These are phyloP conservation scores for Colletotrichum sp. DNA, from an alignment of 2,329 filamentous ascomycete species.

Conservation along the genomic window DNA sequence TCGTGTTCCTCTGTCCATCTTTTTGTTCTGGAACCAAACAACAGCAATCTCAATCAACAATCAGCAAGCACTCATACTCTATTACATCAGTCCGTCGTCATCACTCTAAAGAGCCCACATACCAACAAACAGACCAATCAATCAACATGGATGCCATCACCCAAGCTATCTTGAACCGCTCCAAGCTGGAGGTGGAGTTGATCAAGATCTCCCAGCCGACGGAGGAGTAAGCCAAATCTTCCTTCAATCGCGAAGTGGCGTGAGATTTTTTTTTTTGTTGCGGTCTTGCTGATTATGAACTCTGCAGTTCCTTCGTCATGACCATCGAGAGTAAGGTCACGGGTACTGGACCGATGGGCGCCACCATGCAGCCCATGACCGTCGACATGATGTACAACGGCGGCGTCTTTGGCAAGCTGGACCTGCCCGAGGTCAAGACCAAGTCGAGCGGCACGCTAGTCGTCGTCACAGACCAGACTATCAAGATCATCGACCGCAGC, in stretches of 20 bases:
- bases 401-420: conserved; percentile 32
- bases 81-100: conserved; percentile 2
- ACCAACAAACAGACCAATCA: neutral
- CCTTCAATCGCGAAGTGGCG: neutral
- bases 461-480: conserved; percentile 28
- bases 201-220: conserved; percentile 35
- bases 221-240: conserved; percentile 29
- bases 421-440: conserved; percentile 32
- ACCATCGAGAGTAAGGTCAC: conserved; percentile 33
- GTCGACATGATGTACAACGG: conserved; percentile 34
- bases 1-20: neutral
- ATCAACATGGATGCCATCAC: conserved; percentile 30
- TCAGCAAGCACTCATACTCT: neutral
- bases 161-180: conserved; percentile 31
- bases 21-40: neutral
- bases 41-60: neutral
- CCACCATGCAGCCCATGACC: conserved; percentile 32
- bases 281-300: neutral
- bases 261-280: neutral
- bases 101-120: neutral
- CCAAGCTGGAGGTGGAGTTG: conserved; percentile 30
- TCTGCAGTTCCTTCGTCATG: conserved; percentile 32
- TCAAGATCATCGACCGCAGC: conserved; percentile 32
- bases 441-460: conserved; percentile 31
- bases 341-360: conserved; percentile 33